Evolutionary conservation across 495 filamentous ascomycete genomes (phyloP), one percentile per base, ranked within the genome.

Genomic region (Hypomontagnella submonticulosa): DNA sequence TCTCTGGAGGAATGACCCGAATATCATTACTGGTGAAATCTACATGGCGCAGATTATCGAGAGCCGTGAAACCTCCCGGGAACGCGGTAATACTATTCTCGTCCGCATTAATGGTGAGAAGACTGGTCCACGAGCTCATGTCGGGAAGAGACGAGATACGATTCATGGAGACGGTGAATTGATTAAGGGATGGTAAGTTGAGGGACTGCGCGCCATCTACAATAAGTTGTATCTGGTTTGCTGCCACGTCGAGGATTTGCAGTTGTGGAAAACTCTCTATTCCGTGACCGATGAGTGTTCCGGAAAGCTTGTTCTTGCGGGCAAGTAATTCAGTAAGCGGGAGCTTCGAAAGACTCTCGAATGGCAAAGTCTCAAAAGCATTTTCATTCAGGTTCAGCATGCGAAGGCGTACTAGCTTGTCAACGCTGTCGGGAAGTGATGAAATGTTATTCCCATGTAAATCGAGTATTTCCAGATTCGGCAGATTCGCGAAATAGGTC

Each of bases 21-120:
- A 99, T 83, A 60, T 92, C 84, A 72, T 99, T 99, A 43, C 87
- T 88, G 6, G 90, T 90, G 57, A 98, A 87, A 73, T 97, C 91
- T 13, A 89, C 88, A 33, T 85, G 89, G 61, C 84, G 87, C 33
- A 99, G 67, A 34, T 83, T 87, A 18, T 82, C 73, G 19, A 97
- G 82, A 3, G 76, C 75, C 1, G 84, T 80, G 55, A 99, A 88
- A 1, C 92, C 93, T 23, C 85, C 79, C 0, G 95, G 95, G 37
- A 98, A 76, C 7, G 81, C 80, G 10, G 85, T 76, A 16, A 99
- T 82, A 55, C 81, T 86, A 73, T 99, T 99, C 63, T 92, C 90
- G 58, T 92, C 91, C 1, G 89, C 90, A 1, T 86, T 81, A 6
- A 99, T 78, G 13, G 86, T 92, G 15, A 87, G 70, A 8, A 99